Conservation (phyloP, 148 eudicot species). For the Cornus suecica region DNA sequence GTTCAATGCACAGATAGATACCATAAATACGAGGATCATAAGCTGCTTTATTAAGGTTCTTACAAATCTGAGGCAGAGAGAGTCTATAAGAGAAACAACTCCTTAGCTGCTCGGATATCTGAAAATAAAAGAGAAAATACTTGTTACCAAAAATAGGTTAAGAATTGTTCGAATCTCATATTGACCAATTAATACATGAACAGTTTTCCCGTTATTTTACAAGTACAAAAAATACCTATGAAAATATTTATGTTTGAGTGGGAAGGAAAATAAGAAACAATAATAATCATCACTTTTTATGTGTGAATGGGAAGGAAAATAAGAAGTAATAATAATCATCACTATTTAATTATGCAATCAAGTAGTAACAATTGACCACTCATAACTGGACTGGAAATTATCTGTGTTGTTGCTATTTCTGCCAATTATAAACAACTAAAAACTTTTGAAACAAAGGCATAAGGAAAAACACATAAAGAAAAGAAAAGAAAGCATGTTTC, state of each 20-base stretch:
- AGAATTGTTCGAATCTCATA: not conserved
- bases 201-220: not conserved
- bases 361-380: not conserved
- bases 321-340: not conserved
- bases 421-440: no score
- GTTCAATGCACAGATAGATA: conserved; percentile 81
- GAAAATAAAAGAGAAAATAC: conserved; percentile 15
- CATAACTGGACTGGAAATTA: no score
- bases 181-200: not conserved
- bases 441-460: no score
- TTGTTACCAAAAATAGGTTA: not conserved
- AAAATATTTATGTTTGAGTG: no score
- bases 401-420: no score
- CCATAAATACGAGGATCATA: conserved; percentile 93
- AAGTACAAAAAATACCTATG: not conserved
- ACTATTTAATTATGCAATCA: not conserved
- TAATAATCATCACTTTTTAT: not conserved
- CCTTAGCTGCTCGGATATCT: conserved; percentile 86
- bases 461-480: no score
- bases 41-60: conserved; percentile 85
- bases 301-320: not conserved
- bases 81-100: conserved; percentile 63
- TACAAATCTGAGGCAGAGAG: conserved; percentile 90
- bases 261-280: not conserved
- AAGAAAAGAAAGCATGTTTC: no score